These are phyloP conservation scores for Trichoderma hamatum DNA, from an alignment of 2,329 filamentous ascomycete species.

Conservation along the genomic window DNA sequence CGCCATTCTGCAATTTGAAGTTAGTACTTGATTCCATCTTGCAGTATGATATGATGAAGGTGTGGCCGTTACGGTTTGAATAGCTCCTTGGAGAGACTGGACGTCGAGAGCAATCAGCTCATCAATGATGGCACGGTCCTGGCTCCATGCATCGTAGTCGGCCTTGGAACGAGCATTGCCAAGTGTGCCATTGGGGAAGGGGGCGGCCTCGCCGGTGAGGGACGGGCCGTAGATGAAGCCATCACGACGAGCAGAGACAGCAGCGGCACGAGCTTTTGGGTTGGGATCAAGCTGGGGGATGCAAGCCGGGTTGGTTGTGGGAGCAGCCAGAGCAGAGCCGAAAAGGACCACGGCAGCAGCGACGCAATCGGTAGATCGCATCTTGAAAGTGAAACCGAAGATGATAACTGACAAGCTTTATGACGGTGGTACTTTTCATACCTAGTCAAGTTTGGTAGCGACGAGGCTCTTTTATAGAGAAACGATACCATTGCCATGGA, in stretches of 20 bases:
- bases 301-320: no score
- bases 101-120: conserved; percentile 11
- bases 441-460: no score
- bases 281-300: conserved; percentile 29
- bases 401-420: background rate
- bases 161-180: conserved; percentile 28
- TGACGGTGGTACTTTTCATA: no score
- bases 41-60: background rate
- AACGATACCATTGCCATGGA: no score
- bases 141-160: conserved; percentile 28
- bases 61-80: no score
- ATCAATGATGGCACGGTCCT: conserved; percentile 29
- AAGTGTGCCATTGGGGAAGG: conserved; percentile 31
- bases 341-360: conserved; percentile 1
- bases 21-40: background rate
- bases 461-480: no score
- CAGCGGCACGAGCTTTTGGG: conserved; percentile 19
- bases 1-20: conserved; percentile 32
- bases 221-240: conserved; percentile 31
- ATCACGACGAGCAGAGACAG: conserved; percentile 18
- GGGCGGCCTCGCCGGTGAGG: conserved; percentile 30
- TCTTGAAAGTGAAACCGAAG: conserved; percentile 5
- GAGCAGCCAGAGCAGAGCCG: background rate
- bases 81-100: no score
- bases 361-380: background rate